A percentile compares a stretch with the other conserved stretches of the same genome.
Conservation (phyloP, 2,329 filamentous ascomycete genomes). For the Aciculosporium take region DNA sequence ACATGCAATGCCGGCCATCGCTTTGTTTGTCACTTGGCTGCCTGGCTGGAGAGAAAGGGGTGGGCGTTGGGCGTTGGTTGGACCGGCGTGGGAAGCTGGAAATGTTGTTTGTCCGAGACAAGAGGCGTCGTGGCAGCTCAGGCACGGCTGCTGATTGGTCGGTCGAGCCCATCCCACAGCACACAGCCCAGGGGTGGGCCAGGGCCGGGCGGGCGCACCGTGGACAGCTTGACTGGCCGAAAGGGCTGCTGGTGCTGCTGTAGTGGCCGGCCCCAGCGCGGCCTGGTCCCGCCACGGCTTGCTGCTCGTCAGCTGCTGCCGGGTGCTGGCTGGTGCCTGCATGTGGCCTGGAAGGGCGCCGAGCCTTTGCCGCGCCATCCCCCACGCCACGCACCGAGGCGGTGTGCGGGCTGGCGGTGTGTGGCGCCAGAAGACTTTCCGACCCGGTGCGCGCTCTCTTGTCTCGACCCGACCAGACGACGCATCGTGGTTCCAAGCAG, state of each 20-base stretch:
- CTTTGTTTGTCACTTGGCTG: neutral
- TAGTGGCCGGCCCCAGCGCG: neutral
- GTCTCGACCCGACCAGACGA: too few relatives aligned
- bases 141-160: slow-evolving; percentile 12
- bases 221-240: slow-evolving; percentile 8
- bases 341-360: neutral
- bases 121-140: slow-evolving; percentile 6
- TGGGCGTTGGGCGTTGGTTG: slow-evolving; percentile 1
- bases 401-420: too few relatives aligned
- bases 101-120: neutral
- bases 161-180: neutral
- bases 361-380: neutral
- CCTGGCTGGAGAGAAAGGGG: too few relatives aligned
- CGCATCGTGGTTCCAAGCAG: too few relatives aligned
- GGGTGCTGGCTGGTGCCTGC: neutral
- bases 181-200: slow-evolving; percentile 7
- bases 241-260: too few relatives aligned
- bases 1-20: too few relatives aligned
- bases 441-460: too few relatives aligned
- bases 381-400: too few relatives aligned
- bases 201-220: slow-evolving; percentile 1
- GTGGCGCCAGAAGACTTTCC: too few relatives aligned
- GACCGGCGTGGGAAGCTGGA: neutral
- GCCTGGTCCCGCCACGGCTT: neutral
- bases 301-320: neutral